phyloP scores from a whole-genome alignment of 148 eudicot genomes.

The Amaranthus hypochondriacus region DNA sequence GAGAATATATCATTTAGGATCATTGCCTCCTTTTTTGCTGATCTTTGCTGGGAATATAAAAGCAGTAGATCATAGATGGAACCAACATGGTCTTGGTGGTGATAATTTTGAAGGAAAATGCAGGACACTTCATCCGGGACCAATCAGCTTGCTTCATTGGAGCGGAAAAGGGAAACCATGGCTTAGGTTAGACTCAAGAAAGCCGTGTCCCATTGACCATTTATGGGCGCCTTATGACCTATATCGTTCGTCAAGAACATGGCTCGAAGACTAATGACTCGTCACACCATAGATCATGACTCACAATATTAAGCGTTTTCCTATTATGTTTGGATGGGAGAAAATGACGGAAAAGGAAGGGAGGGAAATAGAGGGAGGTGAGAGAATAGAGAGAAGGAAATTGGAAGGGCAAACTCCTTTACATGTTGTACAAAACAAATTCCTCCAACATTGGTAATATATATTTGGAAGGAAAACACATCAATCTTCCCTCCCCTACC shows the following conservation, averaged over 20 bases:
- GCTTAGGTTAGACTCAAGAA: constrained; percentile 32
- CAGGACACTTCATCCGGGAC: constrained; percentile 34
- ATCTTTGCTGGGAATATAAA: constrained; percentile 33
- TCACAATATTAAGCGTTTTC: no score
- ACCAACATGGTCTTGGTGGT: constrained; percentile 38
- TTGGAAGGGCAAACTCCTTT: no score
- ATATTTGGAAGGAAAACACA: no score
- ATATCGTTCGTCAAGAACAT: constrained; percentile 26
- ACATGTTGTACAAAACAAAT: no score
- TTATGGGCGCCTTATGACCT: constrained; percentile 38
- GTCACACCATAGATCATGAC: no score
- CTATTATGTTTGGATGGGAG: no score
- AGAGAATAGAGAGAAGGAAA: no score
- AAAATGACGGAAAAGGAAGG: no score
- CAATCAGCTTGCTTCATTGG: constrained; percentile 36
- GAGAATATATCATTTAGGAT: constrained; percentile 33
- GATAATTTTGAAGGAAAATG: constrained; percentile 36
- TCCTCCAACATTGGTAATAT: no score
- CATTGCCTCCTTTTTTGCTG: constrained; percentile 31
- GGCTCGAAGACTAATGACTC: constrained; percentile 25
- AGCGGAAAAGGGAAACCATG: constrained; percentile 40
- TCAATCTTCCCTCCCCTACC: no score
- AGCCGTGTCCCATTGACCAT: constrained; percentile 35
- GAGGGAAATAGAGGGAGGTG: no score
- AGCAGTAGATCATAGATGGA: constrained; percentile 35